Evolutionary conservation across 1,284 basidiomycete species (phyloP).

Genomic region (Leccinum glutinopallens): DNA sequence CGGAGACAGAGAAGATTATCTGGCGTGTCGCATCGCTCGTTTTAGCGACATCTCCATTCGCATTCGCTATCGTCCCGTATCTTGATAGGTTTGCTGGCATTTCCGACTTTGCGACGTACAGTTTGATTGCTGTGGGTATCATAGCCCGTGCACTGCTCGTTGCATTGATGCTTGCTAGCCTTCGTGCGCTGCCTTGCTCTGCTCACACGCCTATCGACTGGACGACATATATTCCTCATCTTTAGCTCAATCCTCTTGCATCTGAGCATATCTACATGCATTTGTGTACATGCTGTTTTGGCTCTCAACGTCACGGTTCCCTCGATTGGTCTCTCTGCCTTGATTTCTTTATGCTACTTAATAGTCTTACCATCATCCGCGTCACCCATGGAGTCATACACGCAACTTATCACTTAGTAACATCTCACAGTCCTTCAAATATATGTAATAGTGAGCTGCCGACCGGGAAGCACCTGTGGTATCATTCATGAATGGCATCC

Average conservation of each 20-base stretch:
- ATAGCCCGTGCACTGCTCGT: background rate
- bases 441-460: no score
- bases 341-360: background rate
- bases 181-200: background rate
- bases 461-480: no score
- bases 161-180: background rate
- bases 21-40: background rate
- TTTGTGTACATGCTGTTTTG: background rate
- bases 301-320: background rate
- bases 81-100: background rate
- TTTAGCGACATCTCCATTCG: background rate
- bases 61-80: background rate
- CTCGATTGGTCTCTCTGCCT: background rate
- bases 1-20: background rate
- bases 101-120: background rate
- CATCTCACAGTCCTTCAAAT: no score
- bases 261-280: background rate
- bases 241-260: constrained; percentile 4
- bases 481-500: no score
- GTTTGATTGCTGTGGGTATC: background rate
- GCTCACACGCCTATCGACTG: background rate
- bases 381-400: background rate
- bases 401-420: background rate
- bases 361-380: background rate
- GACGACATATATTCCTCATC: background rate